These are phyloP conservation scores for Mitragyna speciosa DNA, from an alignment of 257 asterid genomes.

Conservation along the genomic window DNA sequence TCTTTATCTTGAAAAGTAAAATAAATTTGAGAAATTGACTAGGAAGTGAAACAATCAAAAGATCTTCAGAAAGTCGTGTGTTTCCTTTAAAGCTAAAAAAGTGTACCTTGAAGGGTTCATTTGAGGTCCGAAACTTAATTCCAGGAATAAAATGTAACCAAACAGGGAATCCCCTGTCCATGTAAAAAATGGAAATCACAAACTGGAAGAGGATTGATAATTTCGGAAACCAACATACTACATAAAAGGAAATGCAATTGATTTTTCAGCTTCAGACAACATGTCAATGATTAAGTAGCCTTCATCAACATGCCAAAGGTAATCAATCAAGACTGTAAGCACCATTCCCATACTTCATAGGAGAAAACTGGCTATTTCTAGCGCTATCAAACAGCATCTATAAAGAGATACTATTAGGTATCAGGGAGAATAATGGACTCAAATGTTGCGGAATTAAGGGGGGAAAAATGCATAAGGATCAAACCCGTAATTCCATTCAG, in stretches of 20 bases:
- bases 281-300: background rate
- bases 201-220: background rate
- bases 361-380: background rate
- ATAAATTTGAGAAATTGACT: background rate
- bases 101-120: constrained; percentile 53
- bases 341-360: background rate
- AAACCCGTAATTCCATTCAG: constrained; percentile 90
- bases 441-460: constrained; percentile 9
- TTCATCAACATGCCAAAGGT: background rate
- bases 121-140: constrained; percentile 66
- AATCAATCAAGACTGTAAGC: background rate
- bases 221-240: background rate
- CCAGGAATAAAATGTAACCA: constrained; percentile 86
- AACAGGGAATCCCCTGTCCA: constrained; percentile 72
- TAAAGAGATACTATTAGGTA: too few species aligned
- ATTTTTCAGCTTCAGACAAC: background rate
- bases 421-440: background rate
- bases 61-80: background rate
- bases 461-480: constrained; percentile 20
- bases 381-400: background rate
- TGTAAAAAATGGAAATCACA: background rate
- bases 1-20: background rate
- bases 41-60: background rate
- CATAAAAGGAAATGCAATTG: background rate
- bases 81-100: background rate